Evolutionary conservation across 345 rosid species (phyloP), one percentile per base, ranked within the genome.

Genomic region (Syzygium oleosum): DNA sequence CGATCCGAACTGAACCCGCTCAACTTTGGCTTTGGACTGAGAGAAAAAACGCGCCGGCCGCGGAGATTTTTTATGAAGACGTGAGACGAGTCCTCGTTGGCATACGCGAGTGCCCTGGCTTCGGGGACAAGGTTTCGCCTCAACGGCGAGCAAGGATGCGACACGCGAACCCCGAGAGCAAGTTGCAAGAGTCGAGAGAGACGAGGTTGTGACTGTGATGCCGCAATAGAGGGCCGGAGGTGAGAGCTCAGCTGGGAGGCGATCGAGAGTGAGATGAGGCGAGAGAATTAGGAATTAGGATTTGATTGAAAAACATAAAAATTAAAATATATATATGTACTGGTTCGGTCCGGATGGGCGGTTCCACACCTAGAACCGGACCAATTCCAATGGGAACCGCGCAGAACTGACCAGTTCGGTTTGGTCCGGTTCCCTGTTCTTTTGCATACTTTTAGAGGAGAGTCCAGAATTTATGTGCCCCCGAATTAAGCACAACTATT

Each of bases 1-100:
- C 9, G 1, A 63, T 63, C 8, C 21, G 19, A 1, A 63, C 77
- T 14, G 41, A 63, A 61, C 34, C 21, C 41, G 0, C 9, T 51
- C 17, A n/a, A 49, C 34, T 56, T 38, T 23, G 23, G 31, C 61
- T 34, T 61, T 8, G 84, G 68, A 53, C 2, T 29, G 25, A 92
- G 94, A 87, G 97, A 91, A 87, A 91, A 93, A 17, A 95, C 90
- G 29, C 98, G 94, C 80, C 96, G 88, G 15, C 89, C 84, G 86
- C 94, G 95, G 16, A 96, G 94, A 92, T 93, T 94, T 87, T 91
- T 95, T 78, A 95, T 87, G 84, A 90, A 78, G 85, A 88, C 84
- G 19, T 90, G 84, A 88, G 93, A 84, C 7, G 84, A 73, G 19
- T 85, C 86, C 79, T 87, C 55, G 43, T 53, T 31, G 3, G 43